Percentiles rank a stretch among this genome's conserved stretches.
Evolutionary conservation across 2,329 filamentous ascomycete species (phyloP).

Genomic region (Aureobasidium sp.): DNA sequence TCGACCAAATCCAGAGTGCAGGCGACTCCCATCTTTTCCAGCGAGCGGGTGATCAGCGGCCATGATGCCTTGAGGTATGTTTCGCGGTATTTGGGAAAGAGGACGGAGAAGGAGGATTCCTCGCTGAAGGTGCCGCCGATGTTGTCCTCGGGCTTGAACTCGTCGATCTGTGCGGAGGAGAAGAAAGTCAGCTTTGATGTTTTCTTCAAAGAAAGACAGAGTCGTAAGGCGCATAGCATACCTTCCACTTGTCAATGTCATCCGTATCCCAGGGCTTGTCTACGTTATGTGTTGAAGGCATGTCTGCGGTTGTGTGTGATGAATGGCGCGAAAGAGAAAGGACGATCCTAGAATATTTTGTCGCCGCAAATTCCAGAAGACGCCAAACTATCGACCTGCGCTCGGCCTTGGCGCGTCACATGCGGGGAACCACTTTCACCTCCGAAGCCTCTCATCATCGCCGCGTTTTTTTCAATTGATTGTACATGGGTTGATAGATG

Average conservation of each 20-base stretch:
- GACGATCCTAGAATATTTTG: conserved; percentile 2
- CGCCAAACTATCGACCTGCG: background rate
- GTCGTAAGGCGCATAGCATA: background rate
- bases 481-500: too few species aligned
- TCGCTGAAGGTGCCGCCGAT: conserved; percentile 77
- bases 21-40: conserved; percentile 82
- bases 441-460: background rate
- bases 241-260: conserved; percentile 96
- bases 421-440: background rate
- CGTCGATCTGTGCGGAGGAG: conserved; percentile 52
- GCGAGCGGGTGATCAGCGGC: conserved; percentile 79
- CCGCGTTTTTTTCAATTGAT: background rate
- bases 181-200: conserved; percentile 13
- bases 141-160: conserved; percentile 83
- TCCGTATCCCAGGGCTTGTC: conserved; percentile 96
- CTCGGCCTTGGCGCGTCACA: conserved; percentile 5
- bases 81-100: conserved; percentile 97
- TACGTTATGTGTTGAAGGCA: conserved; percentile 84
- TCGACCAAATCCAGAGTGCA: conserved; percentile 92
- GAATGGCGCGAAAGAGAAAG: background rate
- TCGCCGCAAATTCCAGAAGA: conserved; percentile 5
- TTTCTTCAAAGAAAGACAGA: background rate
- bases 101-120: conserved; percentile 75
- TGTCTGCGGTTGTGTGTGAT: conserved; percentile 33
- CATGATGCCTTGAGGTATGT: conserved; percentile 87